Evolutionary conservation across 2,329 filamentous ascomycete genomes (phyloP).

Genomic region (Sarocladium oryzae): DNA sequence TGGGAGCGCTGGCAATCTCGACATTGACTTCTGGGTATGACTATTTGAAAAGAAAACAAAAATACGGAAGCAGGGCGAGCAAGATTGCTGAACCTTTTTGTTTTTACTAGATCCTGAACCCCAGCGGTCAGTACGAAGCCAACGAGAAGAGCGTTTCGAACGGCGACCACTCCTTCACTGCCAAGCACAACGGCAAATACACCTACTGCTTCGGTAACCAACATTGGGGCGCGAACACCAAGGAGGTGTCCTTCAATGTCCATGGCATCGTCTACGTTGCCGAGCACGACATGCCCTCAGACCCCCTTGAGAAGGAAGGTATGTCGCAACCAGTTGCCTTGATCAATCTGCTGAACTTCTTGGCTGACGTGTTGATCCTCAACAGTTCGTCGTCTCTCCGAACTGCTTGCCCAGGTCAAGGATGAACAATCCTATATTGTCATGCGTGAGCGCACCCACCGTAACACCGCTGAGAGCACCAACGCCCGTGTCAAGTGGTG

Average conservation of each 20-base stretch:
- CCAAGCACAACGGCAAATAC: constrained; percentile 79
- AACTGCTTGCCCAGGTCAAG: constrained; percentile 85
- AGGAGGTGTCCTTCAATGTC: constrained; percentile 99
- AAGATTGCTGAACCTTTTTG: constrained; percentile 8
- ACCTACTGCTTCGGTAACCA: constrained; percentile 99
- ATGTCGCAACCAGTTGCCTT: constrained; percentile 20
- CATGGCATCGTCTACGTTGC: constrained; percentile 97
- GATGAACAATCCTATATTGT: constrained; percentile 98
- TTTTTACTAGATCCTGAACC: constrained; percentile 64
- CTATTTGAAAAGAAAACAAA: too few relatives aligned
- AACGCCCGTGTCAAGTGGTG: constrained; percentile 98
- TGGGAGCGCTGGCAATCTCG: constrained; percentile 86
- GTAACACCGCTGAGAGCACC: constrained; percentile 98
- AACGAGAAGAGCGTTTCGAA: constrained; percentile 77
- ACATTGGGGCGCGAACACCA: constrained; percentile 91
- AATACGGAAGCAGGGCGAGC: too few relatives aligned
- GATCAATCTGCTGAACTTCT: neutral
- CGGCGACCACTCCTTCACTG: constrained; percentile 89
- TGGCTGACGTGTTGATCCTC: constrained; percentile 12
- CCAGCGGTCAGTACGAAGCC: constrained; percentile 66
- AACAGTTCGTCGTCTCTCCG: constrained; percentile 72
- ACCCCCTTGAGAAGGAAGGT: constrained; percentile 90
- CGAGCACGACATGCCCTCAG: constrained; percentile 74
- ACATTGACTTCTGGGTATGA: constrained; percentile 96
- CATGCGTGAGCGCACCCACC: constrained; percentile 87